Conservation (phyloP, 192 early-diverging fungal species). For the Dissophora ornata region DNA sequence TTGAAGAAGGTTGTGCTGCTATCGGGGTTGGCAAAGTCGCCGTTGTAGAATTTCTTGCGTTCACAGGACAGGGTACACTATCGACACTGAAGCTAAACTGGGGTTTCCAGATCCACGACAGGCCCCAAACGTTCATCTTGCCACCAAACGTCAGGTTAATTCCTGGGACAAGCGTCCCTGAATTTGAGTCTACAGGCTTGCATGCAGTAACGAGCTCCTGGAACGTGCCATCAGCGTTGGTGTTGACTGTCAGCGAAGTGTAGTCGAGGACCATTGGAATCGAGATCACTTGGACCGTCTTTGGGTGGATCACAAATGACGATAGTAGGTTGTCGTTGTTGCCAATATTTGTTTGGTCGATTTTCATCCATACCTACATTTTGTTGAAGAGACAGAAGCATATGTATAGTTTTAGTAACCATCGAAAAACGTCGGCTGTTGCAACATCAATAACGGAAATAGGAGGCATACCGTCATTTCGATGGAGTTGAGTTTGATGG, state of each 20-base stretch:
- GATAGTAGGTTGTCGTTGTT: constrained; percentile 32
- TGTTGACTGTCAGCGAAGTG: constrained; percentile 32
- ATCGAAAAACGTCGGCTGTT: too few relatives aligned
- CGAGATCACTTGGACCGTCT: constrained; percentile 23
- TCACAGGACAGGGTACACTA: constrained; percentile 31
- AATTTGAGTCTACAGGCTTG: background rate
- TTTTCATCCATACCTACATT: constrained; percentile 41
- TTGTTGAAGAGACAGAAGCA: too few relatives aligned
- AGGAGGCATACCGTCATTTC: constrained; percentile 45
- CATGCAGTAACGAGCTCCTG: constrained; percentile 27
- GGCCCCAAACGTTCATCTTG: constrained; percentile 32
- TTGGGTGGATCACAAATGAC: constrained; percentile 21
- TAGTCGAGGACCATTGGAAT: constrained; percentile 43
- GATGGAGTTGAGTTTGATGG: constrained; percentile 26
- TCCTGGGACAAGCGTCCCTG: background rate
- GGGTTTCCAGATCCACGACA: constrained; percentile 46
- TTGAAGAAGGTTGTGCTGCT: background rate
- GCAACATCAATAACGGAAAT: too few relatives aligned
- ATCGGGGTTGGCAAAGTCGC: background rate
- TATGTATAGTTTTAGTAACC: too few relatives aligned
- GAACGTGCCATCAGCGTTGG: constrained; percentile 37
- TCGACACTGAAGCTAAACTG: constrained; percentile 50
- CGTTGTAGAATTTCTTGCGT: constrained; percentile 16
- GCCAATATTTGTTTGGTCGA: constrained; percentile 34
- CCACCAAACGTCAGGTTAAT: constrained; percentile 40